Conservation (phyloP, 495 filamentous ascomycete species). For the Daldinia loculata region DNA sequence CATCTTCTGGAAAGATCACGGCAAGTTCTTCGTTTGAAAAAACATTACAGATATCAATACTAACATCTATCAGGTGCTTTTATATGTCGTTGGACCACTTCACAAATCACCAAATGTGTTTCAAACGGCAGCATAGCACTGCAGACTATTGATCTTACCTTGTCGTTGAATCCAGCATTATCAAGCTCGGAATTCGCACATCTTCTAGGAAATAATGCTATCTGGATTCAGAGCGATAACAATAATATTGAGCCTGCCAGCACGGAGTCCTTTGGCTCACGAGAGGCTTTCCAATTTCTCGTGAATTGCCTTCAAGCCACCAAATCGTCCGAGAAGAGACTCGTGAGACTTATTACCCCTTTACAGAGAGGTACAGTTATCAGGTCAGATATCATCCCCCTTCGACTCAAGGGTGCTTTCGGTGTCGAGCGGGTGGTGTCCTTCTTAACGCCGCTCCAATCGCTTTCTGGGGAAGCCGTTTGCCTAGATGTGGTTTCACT, state of each 20-base stretch:
- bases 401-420: constrained; percentile 34
- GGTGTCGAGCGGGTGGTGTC: constrained; percentile 31
- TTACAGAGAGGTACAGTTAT: constrained; percentile 27
- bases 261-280: constrained; percentile 25
- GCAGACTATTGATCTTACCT: constrained; percentile 14
- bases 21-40: constrained; percentile 12
- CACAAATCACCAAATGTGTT: constrained; percentile 8
- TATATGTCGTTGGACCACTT: constrained; percentile 30
- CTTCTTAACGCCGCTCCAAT: constrained; percentile 33
- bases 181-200: background rate
- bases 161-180: constrained; percentile 1
- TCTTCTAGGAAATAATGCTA: background rate
- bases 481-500: constrained; percentile 20
- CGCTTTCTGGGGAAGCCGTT: constrained; percentile 20
- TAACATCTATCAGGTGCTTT: constrained; percentile 22
- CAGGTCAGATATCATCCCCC: constrained; percentile 42
- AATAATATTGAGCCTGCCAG: background rate
- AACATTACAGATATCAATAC: background rate
- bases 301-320: constrained; percentile 30
- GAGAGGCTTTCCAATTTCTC: constrained; percentile 34
- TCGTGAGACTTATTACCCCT: constrained; percentile 38
- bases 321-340: constrained; percentile 4
- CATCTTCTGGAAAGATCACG: constrained; percentile 4
- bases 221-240: background rate
- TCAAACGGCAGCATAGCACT: constrained; percentile 2